Percentiles rank a stretch among this genome's conserved stretches.
Evolutionary conservation across 345 rosid species (phyloP).

Genomic region (Excoecaria agallocha): DNA sequence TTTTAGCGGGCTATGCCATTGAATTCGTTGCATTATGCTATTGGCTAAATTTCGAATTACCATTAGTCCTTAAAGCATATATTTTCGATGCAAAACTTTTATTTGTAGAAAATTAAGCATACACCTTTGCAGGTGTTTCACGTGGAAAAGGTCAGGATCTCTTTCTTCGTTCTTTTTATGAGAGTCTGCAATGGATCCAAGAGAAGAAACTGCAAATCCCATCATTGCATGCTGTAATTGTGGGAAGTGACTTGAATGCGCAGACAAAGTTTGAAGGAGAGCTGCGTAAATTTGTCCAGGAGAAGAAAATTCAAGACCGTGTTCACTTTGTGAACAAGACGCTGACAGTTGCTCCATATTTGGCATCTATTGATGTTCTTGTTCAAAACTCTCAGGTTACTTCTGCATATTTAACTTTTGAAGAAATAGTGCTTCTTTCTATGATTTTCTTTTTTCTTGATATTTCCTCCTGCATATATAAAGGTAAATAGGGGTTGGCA

Average conservation of each 20-base stretch:
- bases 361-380: conserved; percentile 35
- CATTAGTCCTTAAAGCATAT: neutral
- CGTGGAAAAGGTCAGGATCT: conserved; percentile 36
- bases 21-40: neutral
- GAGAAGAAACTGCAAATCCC: conserved; percentile 29
- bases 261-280: conserved; percentile 38
- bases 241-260: conserved; percentile 33
- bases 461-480: neutral
- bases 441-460: neutral
- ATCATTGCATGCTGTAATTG: conserved; percentile 31
- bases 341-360: conserved; percentile 32
- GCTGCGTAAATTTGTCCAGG: conserved; percentile 24
- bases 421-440: neutral
- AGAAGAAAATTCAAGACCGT: conserved; percentile 26
- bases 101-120: neutral
- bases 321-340: conserved; percentile 38
- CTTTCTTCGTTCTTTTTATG: conserved; percentile 29
- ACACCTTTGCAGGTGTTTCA: conserved; percentile 28
- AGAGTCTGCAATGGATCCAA: conserved; percentile 27
- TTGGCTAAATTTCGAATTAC: neutral
- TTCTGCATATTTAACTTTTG: neutral
- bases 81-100: neutral
- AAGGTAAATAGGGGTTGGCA: neutral
- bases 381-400: conserved; percentile 39
- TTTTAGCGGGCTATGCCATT: neutral